Percentiles rank a stretch among this genome's conserved stretches.
phyloP scores from a whole-genome alignment of 169 alveolate genomes.

The Besnoitia besnoiti region DNA sequence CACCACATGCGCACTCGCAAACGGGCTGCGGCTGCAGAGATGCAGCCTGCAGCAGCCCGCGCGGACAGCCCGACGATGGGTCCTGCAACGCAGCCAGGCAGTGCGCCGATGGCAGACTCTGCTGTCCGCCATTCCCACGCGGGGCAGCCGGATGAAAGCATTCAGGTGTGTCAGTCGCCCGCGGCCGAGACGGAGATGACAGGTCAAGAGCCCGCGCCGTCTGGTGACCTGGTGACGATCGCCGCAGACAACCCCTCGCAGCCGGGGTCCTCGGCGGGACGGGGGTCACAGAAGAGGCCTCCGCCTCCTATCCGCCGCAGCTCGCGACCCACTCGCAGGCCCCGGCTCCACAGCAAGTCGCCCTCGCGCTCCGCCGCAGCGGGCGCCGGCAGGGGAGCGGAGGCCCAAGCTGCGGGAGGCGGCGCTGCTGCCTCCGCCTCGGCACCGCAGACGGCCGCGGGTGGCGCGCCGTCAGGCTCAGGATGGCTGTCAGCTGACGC shows the following conservation, averaged over 20 bases:
- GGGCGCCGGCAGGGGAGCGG: neutral
- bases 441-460: neutral
- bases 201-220: neutral
- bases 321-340: conserved; percentile 62
- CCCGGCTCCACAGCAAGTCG: conserved; percentile 51
- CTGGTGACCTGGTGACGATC: neutral
- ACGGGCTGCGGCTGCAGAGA: neutral
- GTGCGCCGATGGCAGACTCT: neutral
- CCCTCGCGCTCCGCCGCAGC: neutral
- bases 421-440: neutral
- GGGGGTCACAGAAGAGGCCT: conserved; percentile 43
- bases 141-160: neutral
- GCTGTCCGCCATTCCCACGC: neutral
- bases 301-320: conserved; percentile 62
- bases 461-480: neutral
- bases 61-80: neutral
- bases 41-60: neutral
- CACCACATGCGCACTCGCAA: neutral
- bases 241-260: neutral
- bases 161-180: neutral
- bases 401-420: neutral
- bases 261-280: neutral
- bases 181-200: conserved; percentile 13
- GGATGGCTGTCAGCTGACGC: too few relatives aligned
- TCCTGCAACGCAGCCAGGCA: neutral